phyloP scores from a whole-genome alignment of 371 early-diverging fungal genomes.

The Apophysomyces elegans region DNA sequence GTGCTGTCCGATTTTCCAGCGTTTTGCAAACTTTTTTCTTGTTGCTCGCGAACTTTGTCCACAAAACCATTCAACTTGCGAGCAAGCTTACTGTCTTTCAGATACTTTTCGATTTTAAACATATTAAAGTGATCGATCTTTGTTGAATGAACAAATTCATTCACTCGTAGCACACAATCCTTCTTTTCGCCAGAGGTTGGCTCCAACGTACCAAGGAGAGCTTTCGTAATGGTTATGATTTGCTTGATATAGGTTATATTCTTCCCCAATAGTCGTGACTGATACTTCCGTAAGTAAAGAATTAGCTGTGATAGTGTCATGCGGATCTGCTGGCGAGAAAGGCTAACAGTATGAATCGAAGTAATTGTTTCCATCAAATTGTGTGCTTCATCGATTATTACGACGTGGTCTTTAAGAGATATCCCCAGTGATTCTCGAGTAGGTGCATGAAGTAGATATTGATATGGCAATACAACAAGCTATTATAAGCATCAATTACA shows the following conservation, averaged over 20 bases:
- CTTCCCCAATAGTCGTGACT: constrained; percentile 67
- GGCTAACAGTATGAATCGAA: constrained; percentile 58
- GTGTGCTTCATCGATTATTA: constrained; percentile 93
- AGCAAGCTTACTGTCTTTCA: constrained; percentile 75
- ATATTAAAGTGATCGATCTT: constrained; percentile 87
- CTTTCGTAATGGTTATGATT: constrained; percentile 54
- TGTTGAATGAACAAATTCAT: constrained; percentile 72
- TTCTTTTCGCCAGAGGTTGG: constrained; percentile 25
- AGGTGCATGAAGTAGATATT: constrained; percentile 73
- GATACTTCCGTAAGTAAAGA: constrained; percentile 76
- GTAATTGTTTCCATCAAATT: constrained; percentile 80
- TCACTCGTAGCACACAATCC: constrained; percentile 56
- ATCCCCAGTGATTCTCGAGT: constrained; percentile 84
- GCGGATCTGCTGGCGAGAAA: constrained; percentile 52
- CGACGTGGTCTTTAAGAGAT: constrained; percentile 69
- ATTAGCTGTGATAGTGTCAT: constrained; percentile 60
- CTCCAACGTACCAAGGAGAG: constrained; percentile 35
- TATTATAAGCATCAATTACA: constrained; percentile 12
- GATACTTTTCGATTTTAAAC: constrained; percentile 77
- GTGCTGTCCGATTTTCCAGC: constrained; percentile 3
- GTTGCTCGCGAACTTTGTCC: constrained; percentile 50
- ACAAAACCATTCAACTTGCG: constrained; percentile 70
- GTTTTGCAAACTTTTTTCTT: constrained; percentile 27
- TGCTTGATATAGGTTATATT: constrained; percentile 84
- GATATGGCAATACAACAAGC: constrained; percentile 88